A percentile compares a stretch with the other conserved stretches of the same genome.
phyloP scores from a whole-genome alignment of 805 yeast genomes.

The Monosporozyma unispora region DNA sequence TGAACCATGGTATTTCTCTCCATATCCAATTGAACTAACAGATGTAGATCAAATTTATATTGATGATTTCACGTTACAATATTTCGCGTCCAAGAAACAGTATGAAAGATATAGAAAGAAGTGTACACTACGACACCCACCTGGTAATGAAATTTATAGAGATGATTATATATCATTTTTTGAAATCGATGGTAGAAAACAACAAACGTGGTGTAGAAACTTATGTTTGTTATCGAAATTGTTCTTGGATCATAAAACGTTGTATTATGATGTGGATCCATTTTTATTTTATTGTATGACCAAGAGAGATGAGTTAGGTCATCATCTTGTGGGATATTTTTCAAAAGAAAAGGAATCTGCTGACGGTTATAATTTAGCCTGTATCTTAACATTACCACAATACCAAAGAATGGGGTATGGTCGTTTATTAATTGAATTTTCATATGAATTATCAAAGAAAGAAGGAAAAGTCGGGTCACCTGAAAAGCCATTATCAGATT shows the following conservation, averaged over 20 bases:
- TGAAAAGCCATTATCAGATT: slow-evolving; percentile 91
- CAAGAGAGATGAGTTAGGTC: slow-evolving; percentile 78
- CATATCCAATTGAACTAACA: slow-evolving; percentile 90
- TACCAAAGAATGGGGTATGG: slow-evolving; percentile 96
- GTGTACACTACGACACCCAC: slow-evolving; percentile 89
- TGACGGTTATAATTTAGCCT: slow-evolving; percentile 91
- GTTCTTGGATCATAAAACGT: slow-evolving; percentile 90
- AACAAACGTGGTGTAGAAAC: slow-evolving; percentile 95
- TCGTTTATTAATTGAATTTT: slow-evolving; percentile 80
- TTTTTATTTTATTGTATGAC: slow-evolving; percentile 96
- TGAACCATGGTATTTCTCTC: slow-evolving; percentile 98
- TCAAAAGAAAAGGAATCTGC: slow-evolving; percentile 96
- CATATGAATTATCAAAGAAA: slow-evolving; percentile 79
- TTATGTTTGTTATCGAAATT: slow-evolving; percentile 82
- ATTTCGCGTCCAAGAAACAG: slow-evolving; percentile 82
- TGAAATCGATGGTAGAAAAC: slow-evolving; percentile 95
- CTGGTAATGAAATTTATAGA: slow-evolving; percentile 94
- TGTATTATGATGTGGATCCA: slow-evolving; percentile 97
- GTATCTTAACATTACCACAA: slow-evolving; percentile 92
- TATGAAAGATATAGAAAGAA: slow-evolving; percentile 86
- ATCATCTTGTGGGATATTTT: slow-evolving; percentile 92
- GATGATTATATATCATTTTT: slow-evolving; percentile 89
- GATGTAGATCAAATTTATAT: slow-evolving; percentile 86
- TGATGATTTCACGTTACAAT: slow-evolving; percentile 83
- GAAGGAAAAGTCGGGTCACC: slow-evolving; percentile 94